Percentiles rank a stretch among this genome's conserved stretches.
Evolutionary conservation across 352 stramenopile genomes (phyloP).

Genomic region (Phytophthora lateralis): DNA sequence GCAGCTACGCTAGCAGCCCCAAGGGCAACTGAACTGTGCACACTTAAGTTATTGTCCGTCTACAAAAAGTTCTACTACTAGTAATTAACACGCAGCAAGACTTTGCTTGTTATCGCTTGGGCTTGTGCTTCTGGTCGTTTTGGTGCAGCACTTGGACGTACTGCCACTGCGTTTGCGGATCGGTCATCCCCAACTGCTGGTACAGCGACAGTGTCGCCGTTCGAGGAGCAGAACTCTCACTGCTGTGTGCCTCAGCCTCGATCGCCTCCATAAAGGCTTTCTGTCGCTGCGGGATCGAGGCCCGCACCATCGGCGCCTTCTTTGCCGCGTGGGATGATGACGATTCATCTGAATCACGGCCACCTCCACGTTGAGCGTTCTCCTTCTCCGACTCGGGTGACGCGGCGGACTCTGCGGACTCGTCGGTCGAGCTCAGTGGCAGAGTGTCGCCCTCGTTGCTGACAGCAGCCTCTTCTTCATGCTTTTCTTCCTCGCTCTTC

Average conservation of each 20-base stretch:
- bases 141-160: constrained; percentile 40
- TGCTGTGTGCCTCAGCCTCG: constrained; percentile 43
- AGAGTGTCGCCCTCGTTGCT: constrained; percentile 19
- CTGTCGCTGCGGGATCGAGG: constrained; percentile 46
- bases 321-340: constrained; percentile 26
- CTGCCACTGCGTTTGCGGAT: constrained; percentile 45
- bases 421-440: constrained; percentile 12
- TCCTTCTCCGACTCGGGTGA: constrained; percentile 26
- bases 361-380: constrained; percentile 20
- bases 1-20: constrained; percentile 27
- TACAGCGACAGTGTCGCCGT: constrained; percentile 37
- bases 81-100: constrained; percentile 18
- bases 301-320: constrained; percentile 4
- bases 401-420: neutral
- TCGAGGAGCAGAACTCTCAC: neutral
- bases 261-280: constrained; percentile 60
- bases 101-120: constrained; percentile 8
- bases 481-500: constrained; percentile 17
- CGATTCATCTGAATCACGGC: constrained; percentile 8
- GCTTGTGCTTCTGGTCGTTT: constrained; percentile 13
- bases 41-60: constrained; percentile 43
- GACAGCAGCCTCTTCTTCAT: neutral
- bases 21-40: constrained; percentile 26
- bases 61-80: constrained; percentile 28
- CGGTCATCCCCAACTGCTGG: constrained; percentile 32